Percentiles rank a stretch among this genome's conserved stretches.
Evolutionary conservation across 169 alveolate species (phyloP).

Genomic region (Toxoplasma gondii): DNA sequence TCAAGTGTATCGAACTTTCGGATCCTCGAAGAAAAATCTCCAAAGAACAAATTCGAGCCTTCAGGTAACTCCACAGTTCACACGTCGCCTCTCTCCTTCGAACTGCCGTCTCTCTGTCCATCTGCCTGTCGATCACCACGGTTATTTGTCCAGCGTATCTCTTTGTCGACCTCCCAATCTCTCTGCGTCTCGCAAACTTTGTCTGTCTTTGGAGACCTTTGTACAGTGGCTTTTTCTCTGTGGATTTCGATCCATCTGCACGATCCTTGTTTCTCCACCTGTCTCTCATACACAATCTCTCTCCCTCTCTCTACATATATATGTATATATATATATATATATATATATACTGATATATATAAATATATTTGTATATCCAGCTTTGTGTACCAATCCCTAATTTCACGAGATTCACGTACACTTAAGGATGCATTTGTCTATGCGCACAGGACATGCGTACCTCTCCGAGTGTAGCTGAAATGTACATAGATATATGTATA

Average conservation of each 20-base stretch:
- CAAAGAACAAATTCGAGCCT: neutral
- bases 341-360: neutral
- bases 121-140: neutral
- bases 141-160: too few relatives aligned
- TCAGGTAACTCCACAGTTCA: constrained; percentile 1
- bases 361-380: neutral
- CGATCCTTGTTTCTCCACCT: too few relatives aligned
- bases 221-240: too few relatives aligned
- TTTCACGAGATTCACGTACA: too few relatives aligned
- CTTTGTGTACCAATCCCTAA: neutral
- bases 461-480: neutral
- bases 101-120: neutral
- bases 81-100: neutral
- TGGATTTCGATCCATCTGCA: too few relatives aligned
- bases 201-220: too few relatives aligned
- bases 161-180: too few relatives aligned
- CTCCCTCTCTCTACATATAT: neutral
- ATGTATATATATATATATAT: neutral
- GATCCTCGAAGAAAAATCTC: neutral
- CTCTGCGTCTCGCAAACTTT: too few relatives aligned
- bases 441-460: neutral
- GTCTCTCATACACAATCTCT: too few relatives aligned
- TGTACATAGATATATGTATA: neutral
- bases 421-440: neutral
- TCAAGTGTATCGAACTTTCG: constrained; percentile 30